A percentile compares a stretch with the other conserved stretches of the same genome.
These are phyloP conservation scores for Echeveria elegans DNA, from an alignment of 164 flowering plant genomes.

Conservation along the genomic window DNA sequence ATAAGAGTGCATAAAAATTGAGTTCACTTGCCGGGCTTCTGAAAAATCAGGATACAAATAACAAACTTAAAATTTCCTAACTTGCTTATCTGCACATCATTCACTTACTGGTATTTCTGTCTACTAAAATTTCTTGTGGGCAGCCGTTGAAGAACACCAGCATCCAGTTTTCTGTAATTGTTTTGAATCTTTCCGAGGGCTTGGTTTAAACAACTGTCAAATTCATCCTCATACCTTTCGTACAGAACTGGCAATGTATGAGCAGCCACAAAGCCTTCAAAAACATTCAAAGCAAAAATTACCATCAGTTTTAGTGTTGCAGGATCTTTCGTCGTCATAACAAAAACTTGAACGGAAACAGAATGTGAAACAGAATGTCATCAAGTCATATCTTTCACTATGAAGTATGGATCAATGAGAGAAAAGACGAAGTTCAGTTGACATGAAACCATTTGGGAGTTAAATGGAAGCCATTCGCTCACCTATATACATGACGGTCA, in stretches of 20 bases:
- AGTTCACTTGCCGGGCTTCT: not conserved
- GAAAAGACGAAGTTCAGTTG: too few species aligned
- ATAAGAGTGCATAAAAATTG: too few species aligned
- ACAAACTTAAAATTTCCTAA: not conserved
- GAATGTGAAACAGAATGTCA: not conserved
- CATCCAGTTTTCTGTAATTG: conserved; percentile 59
- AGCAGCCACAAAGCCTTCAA: conserved; percentile 23
- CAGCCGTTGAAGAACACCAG: conserved; percentile 53
- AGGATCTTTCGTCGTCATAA: not conserved
- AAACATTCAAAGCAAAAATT: not conserved
- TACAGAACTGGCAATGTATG: conserved; percentile 84
- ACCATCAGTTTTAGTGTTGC: not conserved
- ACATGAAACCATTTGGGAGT: too few species aligned
- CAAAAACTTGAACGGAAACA: not conserved
- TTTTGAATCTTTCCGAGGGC: conserved; percentile 40
- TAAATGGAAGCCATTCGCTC: not conserved
- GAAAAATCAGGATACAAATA: too few species aligned
- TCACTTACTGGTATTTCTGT: conserved; percentile 48
- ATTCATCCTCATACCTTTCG: conserved; percentile 74
- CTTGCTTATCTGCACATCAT: not conserved
- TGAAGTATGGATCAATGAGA: too few species aligned
- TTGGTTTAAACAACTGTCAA: conserved; percentile 47
- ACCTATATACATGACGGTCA: conserved; percentile 44
- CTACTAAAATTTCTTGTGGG: conserved; percentile 42
- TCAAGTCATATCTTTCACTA: too few species aligned